These are phyloP conservation scores for Ceratocystis alfenasii DNA, from an alignment of 2,329 filamentous ascomycete species.

Conservation along the genomic window DNA sequence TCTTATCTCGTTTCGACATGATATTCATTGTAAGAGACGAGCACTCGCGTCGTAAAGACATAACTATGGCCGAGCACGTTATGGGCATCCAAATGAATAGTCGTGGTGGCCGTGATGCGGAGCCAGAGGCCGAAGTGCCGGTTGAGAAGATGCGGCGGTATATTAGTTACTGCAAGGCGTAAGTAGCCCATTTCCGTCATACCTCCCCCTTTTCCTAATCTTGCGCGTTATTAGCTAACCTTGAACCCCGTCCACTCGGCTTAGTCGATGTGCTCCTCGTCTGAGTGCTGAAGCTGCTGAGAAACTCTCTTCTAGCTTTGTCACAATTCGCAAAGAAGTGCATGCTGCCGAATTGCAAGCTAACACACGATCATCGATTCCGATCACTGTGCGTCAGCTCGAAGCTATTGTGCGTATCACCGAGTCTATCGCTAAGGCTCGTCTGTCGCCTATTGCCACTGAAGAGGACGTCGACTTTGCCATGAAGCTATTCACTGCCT, in stretches of 20 bases:
- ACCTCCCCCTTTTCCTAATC: conserved; percentile 26
- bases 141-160: conserved; percentile 97
- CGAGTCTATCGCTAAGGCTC: conserved; percentile 85
- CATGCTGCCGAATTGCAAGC: conserved; percentile 82
- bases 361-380: conserved; percentile 83
- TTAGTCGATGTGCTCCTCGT: conserved; percentile 77
- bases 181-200: conserved; percentile 32
- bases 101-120: conserved; percentile 60
- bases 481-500: conserved; percentile 89
- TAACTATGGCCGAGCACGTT: conserved; percentile 90
- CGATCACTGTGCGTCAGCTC: conserved; percentile 92
- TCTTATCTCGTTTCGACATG: conserved; percentile 97
- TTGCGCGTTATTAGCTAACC: neutral
- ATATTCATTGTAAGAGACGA: conserved; percentile 98
- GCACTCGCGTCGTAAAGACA: conserved; percentile 78
- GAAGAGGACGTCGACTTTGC: conserved; percentile 94
- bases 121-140: conserved; percentile 73
- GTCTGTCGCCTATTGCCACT: conserved; percentile 72
- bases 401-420: conserved; percentile 97
- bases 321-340: conserved; percentile 88
- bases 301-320: conserved; percentile 93
- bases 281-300: conserved; percentile 84
- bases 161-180: conserved; percentile 93
- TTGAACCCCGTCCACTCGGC: too few species aligned
- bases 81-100: conserved; percentile 96